Conservation (phyloP, 495 filamentous ascomycete genomes). For the Amniculicola lignicola region DNA sequence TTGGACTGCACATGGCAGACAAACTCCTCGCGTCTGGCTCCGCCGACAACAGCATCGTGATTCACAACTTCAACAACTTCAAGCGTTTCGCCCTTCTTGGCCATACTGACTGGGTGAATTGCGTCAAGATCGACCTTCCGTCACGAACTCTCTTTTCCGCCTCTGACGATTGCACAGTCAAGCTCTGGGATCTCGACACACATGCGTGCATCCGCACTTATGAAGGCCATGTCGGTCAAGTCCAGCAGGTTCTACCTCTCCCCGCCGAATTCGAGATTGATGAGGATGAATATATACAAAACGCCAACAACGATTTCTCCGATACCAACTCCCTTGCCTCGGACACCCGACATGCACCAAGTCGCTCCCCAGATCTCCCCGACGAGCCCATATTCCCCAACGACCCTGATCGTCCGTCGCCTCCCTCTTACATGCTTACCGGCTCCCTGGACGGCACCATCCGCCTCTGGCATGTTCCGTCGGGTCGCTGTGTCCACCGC, state of each 20-base stretch:
- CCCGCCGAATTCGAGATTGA: conserved; percentile 88
- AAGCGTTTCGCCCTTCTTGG: conserved; percentile 73
- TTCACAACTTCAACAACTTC: conserved; percentile 88
- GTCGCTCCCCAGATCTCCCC: neutral
- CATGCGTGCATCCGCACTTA: conserved; percentile 73
- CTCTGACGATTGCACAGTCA: conserved; percentile 87
- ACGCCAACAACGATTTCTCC: conserved; percentile 38
- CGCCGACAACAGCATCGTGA: conserved; percentile 82
- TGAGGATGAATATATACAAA: conserved; percentile 49
- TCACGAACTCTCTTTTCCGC: conserved; percentile 87
- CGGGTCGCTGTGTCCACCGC: conserved; percentile 76
- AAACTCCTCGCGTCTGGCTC: conserved; percentile 83
- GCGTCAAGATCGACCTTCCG: conserved; percentile 73
- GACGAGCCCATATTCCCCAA: conserved; percentile 47
- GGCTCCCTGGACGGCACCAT: conserved; percentile 88
- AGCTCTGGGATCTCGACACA: conserved; percentile 90
- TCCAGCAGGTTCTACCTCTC: conserved; percentile 81
- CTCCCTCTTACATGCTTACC: conserved; percentile 86
- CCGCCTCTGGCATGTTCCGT: conserved; percentile 86
- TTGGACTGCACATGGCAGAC: conserved; percentile 79
- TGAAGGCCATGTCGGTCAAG: conserved; percentile 86
- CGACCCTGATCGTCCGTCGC: conserved; percentile 59
- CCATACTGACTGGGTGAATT: conserved; percentile 93
- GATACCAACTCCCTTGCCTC: conserved; percentile 26
- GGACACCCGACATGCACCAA: neutral